Base-by-base conservation (phyloP, 2,329 filamentous ascomycete species). In the Scedosporium aurantiacum region DNA sequence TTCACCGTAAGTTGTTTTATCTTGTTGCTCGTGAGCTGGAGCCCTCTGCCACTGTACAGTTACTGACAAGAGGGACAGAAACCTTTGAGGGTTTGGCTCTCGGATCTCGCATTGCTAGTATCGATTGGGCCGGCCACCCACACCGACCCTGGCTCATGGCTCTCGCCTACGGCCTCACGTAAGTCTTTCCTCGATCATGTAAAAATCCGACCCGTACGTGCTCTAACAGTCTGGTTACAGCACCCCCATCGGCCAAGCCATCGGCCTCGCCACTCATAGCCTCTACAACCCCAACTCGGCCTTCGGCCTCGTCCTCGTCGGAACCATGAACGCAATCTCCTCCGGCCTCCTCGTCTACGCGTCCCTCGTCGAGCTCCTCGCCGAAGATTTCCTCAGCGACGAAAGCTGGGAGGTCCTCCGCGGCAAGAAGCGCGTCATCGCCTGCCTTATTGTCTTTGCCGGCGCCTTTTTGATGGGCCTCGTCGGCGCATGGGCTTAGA, bases 301-400 rank as follows among this genome's bases (percentile, higher is more conserved):
- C 61, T 77, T 82, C 0, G 87, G 87, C 0, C 74, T 90, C 18
- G 75, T 90, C 18, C 82, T 89, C 70, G 87, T 90, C 18, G 87
- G 87, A 2, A 81, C 88, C 67, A 90, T 89, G 76, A 90, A 90
- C 69, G 86, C 86, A 27, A 84, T 90, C 60, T 88, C 85, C 21
- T 84, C 85, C 59, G 87, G 88, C 1, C 73, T 90, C n/a, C 74
- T 90, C 7, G 77, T 88, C 2, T 90, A 89, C 70, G 87, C 88
- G 0, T 86, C 86, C 0, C 74, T 90, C 58, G 85, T 90, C 23
- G 86, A 90, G 71, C 77, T 90, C 57, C 76, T 90, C 60, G 85
- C 86, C 0, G 86, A 90, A 68, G 87, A 90, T 66, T 89, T 90
- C 65, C 69, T 87, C 40, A 89, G 81, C 63, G 83, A 86, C 52